Base-by-base conservation (phyloP, 305 asterid genomes). In the Plantago coronopus region DNA sequence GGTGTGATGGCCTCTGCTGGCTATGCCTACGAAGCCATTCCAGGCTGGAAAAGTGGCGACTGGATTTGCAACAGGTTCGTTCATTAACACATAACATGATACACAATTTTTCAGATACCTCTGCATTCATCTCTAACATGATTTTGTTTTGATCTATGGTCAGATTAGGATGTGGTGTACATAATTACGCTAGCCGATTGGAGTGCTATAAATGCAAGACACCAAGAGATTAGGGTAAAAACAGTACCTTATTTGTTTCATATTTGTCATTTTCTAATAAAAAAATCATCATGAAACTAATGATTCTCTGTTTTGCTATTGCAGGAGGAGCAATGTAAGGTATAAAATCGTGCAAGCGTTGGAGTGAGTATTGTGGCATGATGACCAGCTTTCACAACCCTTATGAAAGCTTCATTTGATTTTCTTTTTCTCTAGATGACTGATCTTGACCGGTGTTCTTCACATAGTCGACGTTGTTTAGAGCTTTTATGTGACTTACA, bases 21-120 rank as follows among this genome's bases (percentile, higher is more conserved):
- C 20, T 83, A 79, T 48, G 79, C 64, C 18, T 74, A 49, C 51
- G 87, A 72, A 20, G 64, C 89, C 59, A 66, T 87, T 59, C 97
- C 97, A 23, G 97, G 97, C 34, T 90, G 96, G 94, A 91, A 91
- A 62, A 72, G 74, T 27, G 97, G 97, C n/a, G 97, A 91, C 61
- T 91, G 97, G 97, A 80, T 88, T 51, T 91, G 97, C 81, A 64
- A 50, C 57, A 81, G 93, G 97, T 89, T 51, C 38, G 64, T 59
- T 38, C 20, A 8, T 49, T 10, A 16, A 49, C 23, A 15, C 20
- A 10, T 20, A 9, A 48, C 6, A 7, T 48, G 19, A 22, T 17
- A 48, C 22, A 48, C 54, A 48, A 48, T 14, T 9, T 48, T 23
- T 25, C 29, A 25, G 27, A 9, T 9, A 3, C 22, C 23, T 49